Evolutionary conservation across 805 yeast species (phyloP).

Genomic region (Lipomyces oligophaga): DNA sequence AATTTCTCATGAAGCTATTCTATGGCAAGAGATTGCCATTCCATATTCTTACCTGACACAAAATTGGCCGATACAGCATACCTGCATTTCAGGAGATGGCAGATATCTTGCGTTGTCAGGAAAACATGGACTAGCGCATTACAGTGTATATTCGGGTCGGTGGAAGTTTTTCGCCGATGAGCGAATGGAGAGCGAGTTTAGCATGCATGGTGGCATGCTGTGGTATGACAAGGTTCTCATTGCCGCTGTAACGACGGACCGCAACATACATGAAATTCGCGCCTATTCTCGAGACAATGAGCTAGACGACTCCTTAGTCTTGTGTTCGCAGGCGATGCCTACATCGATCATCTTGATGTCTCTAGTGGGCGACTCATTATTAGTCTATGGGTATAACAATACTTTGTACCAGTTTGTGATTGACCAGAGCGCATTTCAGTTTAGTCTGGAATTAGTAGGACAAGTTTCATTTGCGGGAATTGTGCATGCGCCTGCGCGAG

Average conservation of each 20-base stretch:
- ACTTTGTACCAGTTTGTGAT: conserved; percentile 34
- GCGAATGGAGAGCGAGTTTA: conserved; percentile 37
- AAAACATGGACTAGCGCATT: conserved; percentile 45
- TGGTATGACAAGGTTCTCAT: conserved; percentile 41
- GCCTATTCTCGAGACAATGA: conserved; percentile 40
- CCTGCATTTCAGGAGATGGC: conserved; percentile 48
- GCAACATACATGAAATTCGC: conserved; percentile 31
- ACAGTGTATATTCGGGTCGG: conserved; percentile 40
- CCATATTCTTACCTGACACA: conserved; percentile 46
- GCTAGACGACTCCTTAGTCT: conserved; percentile 35
- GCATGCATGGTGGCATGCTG: conserved; percentile 40
- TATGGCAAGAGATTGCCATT: conserved; percentile 47
- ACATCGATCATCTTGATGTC: conserved; percentile 36
- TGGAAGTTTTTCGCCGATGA: conserved; percentile 47
- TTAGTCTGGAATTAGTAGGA: conserved; percentile 33
- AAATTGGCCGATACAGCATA: conserved; percentile 44
- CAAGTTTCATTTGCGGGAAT: conserved; percentile 39
- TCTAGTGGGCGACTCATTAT: conserved; percentile 33
- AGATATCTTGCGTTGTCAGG: conserved; percentile 51
- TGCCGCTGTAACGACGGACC: conserved; percentile 35
- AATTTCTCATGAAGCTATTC: conserved; percentile 43
- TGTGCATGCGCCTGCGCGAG: conserved; percentile 40
- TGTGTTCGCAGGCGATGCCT: conserved; percentile 34
- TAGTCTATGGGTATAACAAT: conserved; percentile 39
- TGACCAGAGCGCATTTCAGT: conserved; percentile 21